phyloP scores from a whole-genome alignment of 176 grass and related monocot species.

The Oryza glumipatula region DNA sequence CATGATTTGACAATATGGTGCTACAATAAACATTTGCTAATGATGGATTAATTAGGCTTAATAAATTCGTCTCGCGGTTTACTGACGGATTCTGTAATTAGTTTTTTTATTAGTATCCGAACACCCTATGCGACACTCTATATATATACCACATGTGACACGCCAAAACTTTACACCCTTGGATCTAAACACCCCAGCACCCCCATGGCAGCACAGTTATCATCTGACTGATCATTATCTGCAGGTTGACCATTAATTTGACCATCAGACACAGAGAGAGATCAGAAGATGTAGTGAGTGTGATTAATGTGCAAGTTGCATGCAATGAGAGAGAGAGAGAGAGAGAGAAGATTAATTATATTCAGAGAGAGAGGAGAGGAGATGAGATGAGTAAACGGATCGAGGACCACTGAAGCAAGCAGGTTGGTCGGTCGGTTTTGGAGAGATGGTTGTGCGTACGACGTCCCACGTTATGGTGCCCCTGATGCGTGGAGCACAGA shows the following conservation, averaged over 20 bases:
- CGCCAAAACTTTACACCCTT: too few relatives aligned
- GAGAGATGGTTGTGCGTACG: conserved; percentile 39
- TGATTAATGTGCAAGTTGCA: conserved; percentile 31
- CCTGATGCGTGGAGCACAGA: not conserved
- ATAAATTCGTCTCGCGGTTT: too few relatives aligned
- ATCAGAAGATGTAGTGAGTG: not conserved
- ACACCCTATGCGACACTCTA: too few relatives aligned
- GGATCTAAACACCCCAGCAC: not conserved
- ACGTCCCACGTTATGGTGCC: conserved; percentile 60
- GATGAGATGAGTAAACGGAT: not conserved
- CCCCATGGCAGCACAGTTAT: not conserved
- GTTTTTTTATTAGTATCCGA: too few relatives aligned
- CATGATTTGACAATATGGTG: too few relatives aligned
- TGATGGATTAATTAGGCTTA: too few relatives aligned
- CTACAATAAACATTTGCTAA: too few relatives aligned
- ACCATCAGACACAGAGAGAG: not conserved
- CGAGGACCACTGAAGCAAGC: conserved; percentile 16
- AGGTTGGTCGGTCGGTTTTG: conserved; percentile 55
- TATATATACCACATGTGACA: too few relatives aligned
- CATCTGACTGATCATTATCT: conserved; percentile 1
- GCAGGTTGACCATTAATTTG: conserved; percentile 7
- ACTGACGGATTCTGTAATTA: too few relatives aligned
- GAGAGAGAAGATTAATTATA: not conserved
- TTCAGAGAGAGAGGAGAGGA: not conserved
- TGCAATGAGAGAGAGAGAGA: not conserved